Base-by-base conservation (phyloP, 164 flowering plant genomes). In the Liquidambar formosana region DNA sequence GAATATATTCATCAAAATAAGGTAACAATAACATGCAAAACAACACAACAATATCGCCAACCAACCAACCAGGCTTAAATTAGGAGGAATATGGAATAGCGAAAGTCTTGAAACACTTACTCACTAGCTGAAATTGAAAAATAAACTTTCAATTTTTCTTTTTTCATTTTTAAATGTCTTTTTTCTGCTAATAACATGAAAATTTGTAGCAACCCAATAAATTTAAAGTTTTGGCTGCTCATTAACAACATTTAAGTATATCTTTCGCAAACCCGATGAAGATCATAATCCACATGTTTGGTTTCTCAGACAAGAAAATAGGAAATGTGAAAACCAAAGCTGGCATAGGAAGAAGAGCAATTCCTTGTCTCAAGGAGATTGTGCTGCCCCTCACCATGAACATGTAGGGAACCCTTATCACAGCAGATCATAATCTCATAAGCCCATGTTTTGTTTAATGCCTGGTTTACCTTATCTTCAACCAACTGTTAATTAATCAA, bases 351-450 rank as follows among this genome's bases (percentile, higher is more conserved):
- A 51, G 66, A 61, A 54, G 61, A 70, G 69, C 26, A 67, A 66
- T 73, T 58, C 77, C 79, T 49, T 66, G 78, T 79, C 54, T 70
- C 66, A 64, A 67, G 80, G 77, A 72, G 74, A 71, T 67, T 67
- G 41, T 77, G 61, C 49, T 73, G 63, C 69, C 62, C 62, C 62
- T 22, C 26, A 26, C n/a, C 66, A n/a, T 72, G 28, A 43, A 43
- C 15, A 46, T 46, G 10, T 2, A 46, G 5, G 6, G 5, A n/a
- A 45, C 33, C 9, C 28, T 59, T 51, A 16, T 13, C 22, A 5
- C 28, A 18, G 21, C 27, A 63, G 12, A 47, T 45, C 51, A 15
- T 13, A 49, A 58, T 65, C 65, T 23, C 63, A 51, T 33, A 56
- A 51, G 16, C 43, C 67, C 73, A 62, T 41, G 52, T 52, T 59